Evolutionary conservation across 179 eudicot species (phyloP), one percentile per base, ranked within the genome.

Genomic region (Carnegiea gigantea): DNA sequence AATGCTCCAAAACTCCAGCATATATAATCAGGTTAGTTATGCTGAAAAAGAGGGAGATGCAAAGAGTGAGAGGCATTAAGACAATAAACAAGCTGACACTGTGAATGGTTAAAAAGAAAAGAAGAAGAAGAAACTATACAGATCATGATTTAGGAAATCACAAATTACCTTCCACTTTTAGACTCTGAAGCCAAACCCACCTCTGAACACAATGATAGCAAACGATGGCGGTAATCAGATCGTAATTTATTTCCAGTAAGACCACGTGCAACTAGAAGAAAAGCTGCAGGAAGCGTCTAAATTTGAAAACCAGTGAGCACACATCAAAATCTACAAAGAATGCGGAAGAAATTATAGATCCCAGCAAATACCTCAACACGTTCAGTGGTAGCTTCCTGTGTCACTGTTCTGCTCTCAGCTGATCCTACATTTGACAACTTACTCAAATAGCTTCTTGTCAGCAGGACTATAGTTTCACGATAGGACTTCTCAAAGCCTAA

Each of bases 111-210:
- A 40, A 40, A 40, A 40, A 40, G 9, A 40, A 40, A 40, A 40
- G 9, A 2, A 23, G 9, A 24, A 67, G 51, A 54, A 13, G 11
- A 33, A 75, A 48, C 38, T 43, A n/a, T 40, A 67, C 13, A 30
- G 38, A 51, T 68, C 46, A 14, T 70, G 73, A 70, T 70, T 13
- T 70, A 70, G 46, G 46, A 70, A 65, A 70, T 36, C 73, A 64
- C 73, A 76, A 21, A 54, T 46, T 92, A 97, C 99, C 98, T 95
- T 88, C 98, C 99, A 90, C 91, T 90, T 90, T 92, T 95, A 26
- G 98, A 90, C 88, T 97, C 99, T 14, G 99, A 98, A 76, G 98
- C 98, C 88, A 95, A 89, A 73, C 99, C 99, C 77, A 97, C 98
- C 79, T 97, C 99, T 60, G 99, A 97, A 89, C 99, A 97, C 83